Percentiles rank a stretch among this genome's conserved stretches.
These are phyloP conservation scores for Usnea hakonensis DNA, from an alignment of 495 filamentous ascomycete genomes.

Conservation along the genomic window DNA sequence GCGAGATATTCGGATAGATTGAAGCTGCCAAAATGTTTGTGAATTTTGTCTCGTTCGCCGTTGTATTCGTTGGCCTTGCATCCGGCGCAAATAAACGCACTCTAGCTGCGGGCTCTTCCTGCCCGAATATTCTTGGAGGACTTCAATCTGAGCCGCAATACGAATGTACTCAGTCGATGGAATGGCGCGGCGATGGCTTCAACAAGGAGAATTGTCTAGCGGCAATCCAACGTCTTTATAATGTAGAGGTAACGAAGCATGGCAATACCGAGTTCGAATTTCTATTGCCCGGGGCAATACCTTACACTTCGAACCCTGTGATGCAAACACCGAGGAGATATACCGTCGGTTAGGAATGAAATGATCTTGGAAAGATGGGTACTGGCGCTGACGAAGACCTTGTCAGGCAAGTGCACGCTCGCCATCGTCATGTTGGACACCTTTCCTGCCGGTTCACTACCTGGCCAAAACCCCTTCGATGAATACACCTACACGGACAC, in stretches of 20 bases:
- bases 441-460: not conserved
- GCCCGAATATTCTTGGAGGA: not conserved
- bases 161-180: not conserved
- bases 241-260: not conserved
- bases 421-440: slow-evolving; percentile 11
- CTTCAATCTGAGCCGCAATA: not conserved
- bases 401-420: slow-evolving; percentile 11
- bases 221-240: slow-evolving; percentile 7
- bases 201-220: slow-evolving; percentile 8
- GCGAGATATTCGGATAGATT: not conserved
- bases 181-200: slow-evolving; percentile 6
- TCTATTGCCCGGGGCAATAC: not conserved
- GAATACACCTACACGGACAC: not conserved
- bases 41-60: not conserved
- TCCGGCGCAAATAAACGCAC: not conserved
- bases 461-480: not conserved
- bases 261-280: slow-evolving; percentile 2
- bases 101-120: not conserved
- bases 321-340: slow-evolving; percentile 11
- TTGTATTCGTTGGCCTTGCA: not conserved
- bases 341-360: not conserved
- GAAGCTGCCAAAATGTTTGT: not conserved
- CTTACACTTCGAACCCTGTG: not conserved
- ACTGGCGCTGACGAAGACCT: not conserved
- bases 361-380: no score